Conservation (phyloP, 208 protist genomes). For the Paratrypanosoma confusum region DNA sequence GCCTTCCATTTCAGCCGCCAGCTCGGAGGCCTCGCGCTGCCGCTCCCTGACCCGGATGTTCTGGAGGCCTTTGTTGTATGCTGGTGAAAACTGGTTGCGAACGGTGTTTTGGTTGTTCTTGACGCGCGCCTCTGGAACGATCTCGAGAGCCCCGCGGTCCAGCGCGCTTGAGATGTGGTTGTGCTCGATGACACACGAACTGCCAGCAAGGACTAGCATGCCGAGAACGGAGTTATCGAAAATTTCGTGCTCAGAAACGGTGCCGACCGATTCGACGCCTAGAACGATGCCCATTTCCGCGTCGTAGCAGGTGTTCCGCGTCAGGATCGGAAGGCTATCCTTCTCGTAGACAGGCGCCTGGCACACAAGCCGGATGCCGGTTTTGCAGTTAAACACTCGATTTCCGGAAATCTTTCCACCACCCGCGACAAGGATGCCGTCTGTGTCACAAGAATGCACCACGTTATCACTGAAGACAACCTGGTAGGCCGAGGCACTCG, state of each 20-base stretch:
- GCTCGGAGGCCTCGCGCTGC: constrained; percentile 14
- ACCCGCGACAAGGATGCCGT: constrained; percentile 46
- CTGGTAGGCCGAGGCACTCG: constrained; percentile 19
- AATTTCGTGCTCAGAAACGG: constrained; percentile 23
- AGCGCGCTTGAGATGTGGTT: constrained; percentile 59
- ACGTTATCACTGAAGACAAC: constrained; percentile 37
- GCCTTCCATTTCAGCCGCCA: constrained; percentile 21
- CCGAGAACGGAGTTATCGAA: constrained; percentile 67
- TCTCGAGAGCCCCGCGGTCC: constrained; percentile 48
- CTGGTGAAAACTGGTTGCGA: constrained; percentile 82
- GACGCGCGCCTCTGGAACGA: constrained; percentile 31
- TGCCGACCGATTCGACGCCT: neutral
- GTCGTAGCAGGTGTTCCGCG: no score
- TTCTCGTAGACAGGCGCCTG: no score
- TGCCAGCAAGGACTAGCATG: constrained; percentile 24
- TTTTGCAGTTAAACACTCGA: constrained; percentile 44
- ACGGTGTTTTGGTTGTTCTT: constrained; percentile 58
- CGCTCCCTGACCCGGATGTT: constrained; percentile 43
- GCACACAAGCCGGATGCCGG: constrained; percentile 37
- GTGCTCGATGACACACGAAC: constrained; percentile 37
- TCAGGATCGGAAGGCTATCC: no score
- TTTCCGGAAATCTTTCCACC: constrained; percentile 51
- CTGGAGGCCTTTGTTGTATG: constrained; percentile 47
- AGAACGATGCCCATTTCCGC: neutral
- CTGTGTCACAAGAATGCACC: constrained; percentile 32